Percentiles rank a stretch among this genome's conserved stretches.
These are phyloP conservation scores for Aureobasidium sp. DNA, from an alignment of 2,329 filamentous ascomycete genomes.

Conservation along the genomic window DNA sequence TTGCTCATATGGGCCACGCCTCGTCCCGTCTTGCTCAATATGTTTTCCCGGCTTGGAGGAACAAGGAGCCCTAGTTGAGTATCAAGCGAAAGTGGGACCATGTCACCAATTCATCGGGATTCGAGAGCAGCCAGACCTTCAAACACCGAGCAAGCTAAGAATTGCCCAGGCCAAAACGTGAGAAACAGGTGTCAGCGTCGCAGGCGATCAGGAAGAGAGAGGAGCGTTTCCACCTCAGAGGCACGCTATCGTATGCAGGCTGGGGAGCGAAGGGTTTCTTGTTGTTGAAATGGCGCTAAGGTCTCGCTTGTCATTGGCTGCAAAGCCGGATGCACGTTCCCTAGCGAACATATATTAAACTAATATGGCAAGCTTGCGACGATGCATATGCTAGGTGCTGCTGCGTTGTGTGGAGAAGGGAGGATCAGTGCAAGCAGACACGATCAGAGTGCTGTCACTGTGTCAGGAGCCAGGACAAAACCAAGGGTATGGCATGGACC, in stretches of 20 bases:
- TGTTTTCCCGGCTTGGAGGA: not conserved
- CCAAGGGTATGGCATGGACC: not conserved
- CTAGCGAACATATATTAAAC: not conserved
- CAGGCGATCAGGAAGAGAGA: not conserved
- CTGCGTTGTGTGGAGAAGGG: not conserved
- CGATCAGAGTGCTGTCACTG: not conserved
- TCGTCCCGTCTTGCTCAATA: not conserved
- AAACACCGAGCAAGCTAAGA: not conserved
- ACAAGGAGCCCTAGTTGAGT: not conserved
- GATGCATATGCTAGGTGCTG: not conserved
- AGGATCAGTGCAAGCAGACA: not conserved
- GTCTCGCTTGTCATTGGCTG: constrained; percentile 1
- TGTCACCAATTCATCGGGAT: not conserved
- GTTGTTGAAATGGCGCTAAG: not conserved
- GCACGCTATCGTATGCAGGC: constrained; percentile 8
- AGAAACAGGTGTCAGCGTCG: not conserved
- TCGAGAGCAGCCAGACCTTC: too few species aligned
- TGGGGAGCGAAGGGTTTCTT: not conserved
- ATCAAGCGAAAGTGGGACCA: not conserved
- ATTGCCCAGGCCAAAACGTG: not conserved
- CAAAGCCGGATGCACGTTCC: constrained; percentile 4
- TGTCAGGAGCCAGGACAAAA: not conserved
- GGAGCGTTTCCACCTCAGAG: not conserved
- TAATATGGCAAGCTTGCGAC: not conserved
- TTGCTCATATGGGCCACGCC: not conserved